Base-by-base conservation (phyloP, 2,329 filamentous ascomycete species). In the Cordyceps farinosa region DNA sequence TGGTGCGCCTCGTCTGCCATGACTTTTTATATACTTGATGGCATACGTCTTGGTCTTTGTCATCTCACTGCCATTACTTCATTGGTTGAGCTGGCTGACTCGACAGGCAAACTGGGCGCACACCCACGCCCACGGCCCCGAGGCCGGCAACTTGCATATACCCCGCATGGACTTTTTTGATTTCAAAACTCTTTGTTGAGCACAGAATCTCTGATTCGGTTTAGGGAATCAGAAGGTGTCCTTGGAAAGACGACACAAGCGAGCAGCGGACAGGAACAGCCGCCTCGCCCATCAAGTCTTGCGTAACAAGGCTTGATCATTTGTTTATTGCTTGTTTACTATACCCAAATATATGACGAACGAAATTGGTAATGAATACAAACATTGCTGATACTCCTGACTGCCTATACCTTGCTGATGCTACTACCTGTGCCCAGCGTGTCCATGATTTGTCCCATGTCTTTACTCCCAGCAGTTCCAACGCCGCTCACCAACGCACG, bases 341-440 rank as follows among this genome's bases (percentile, higher is more conserved):
- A 62, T 62, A 62, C 61, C 61, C 61, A 62, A 62, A 50, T 57
- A 56, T 29, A 62, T 56, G 61, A 62, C 45, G 45, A 56, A 57
- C 36, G 61, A 52, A 42, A 62, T 54, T 55, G 48, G 42, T 32
- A 50, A 52, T 4, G 3, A 22, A 38, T 13, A 32, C 22, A 22
- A 22, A 22, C 22, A 22, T 22, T 17, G 5, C 32, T 51, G 5
- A 51, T 22, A 22, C 22, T 22, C 22, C 22, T 22, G 22, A 22
- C 22, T 22, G 22, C 22, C 22, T 22, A 22, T 22, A 22, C 29
- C 38, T 40, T 15, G 38, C 38, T 40, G 11, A 40, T 15, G 38
- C 38, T 15, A 40, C 22, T 22, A 22, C 22, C 22, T 22, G 22
- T 22, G 22, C 22, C 22, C 22, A 22, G 1, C 22, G 22, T 22